Base-by-base conservation (phyloP, 1,139 yeast species). In the Zygosaccharomyces sapae region DNA sequence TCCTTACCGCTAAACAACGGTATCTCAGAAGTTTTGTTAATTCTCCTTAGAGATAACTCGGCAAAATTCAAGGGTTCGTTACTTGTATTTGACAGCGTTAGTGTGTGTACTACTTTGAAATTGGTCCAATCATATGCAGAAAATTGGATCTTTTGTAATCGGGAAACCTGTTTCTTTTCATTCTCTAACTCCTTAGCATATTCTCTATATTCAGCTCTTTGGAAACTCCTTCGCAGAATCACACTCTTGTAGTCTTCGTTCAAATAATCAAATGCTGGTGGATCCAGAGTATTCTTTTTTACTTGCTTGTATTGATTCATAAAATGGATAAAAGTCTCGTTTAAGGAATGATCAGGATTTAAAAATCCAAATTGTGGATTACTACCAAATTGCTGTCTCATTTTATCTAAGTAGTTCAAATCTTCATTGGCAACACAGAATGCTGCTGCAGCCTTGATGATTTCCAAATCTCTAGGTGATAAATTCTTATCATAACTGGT, bases 61-160 rank as follows among this genome's bases (percentile, higher is more conserved):
- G 47, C 94, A 72, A 57, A 76, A 76, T 56, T 83, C 73, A 50
- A 81, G 62, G n/a, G 74, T 69, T 48, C 83, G 47, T 74, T 73
- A 63, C 87, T 96, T 1, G 81, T 71, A 2, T 80, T 81, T 33
- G 79, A 80, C 57, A 89, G 84, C 45, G 76, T 79, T 9, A 88
- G 72, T 1, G 83, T 80, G 43, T 83, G 89, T 3, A 86, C 85
- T 13, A 88, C 71, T 1, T 75, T 71, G 61, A 89, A 89, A 52
- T 86, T 87, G 51, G 83, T 83, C 98, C 98, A 92, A 65, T 90
- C 90, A 22, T 88, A 83, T 27, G 84, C 78, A 0, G 94, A 90
- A 67, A 75, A 86, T 40, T 78, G 81, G 22, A 79, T 49, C 54
- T 71, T 67, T 44, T 75, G 75, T 45, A 69, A 54, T 50, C 69